These are phyloP conservation scores for Camellia lanceoleosa DNA, from an alignment of 148 eudicot species.

Conservation along the genomic window DNA sequence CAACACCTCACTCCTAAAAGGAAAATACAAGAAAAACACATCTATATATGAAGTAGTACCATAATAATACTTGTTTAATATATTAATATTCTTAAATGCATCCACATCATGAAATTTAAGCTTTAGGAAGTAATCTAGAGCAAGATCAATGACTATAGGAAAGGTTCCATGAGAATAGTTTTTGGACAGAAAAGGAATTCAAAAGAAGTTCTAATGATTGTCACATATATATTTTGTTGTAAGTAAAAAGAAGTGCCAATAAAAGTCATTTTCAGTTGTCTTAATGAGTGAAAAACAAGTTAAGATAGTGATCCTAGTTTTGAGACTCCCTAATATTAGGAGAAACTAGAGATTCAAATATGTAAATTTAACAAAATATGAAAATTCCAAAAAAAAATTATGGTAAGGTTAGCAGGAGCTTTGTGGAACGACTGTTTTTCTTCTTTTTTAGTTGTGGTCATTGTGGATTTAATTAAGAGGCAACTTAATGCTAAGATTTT, in stretches of 20 bases:
- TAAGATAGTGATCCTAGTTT: background rate
- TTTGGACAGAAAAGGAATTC: background rate
- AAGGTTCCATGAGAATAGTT: background rate
- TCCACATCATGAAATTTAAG: background rate
- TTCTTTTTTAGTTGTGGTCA: background rate
- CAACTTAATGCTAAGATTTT: background rate
- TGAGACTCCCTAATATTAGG: background rate
- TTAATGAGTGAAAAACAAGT: background rate
- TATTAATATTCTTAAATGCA: background rate
- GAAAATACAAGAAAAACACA: too few species aligned
- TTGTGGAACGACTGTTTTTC: too few species aligned
- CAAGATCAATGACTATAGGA: background rate
- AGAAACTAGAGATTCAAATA: background rate
- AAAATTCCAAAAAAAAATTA: background rate
- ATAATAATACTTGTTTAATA: background rate
- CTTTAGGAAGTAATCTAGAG: background rate
- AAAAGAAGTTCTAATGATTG: background rate
- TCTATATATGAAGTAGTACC: too few species aligned
- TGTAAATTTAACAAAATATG: background rate
- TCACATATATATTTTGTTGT: background rate
- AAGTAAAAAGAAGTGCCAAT: background rate
- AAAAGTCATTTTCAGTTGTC: background rate
- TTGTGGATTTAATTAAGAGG: conserved; percentile 1
- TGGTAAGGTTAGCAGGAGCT: too few species aligned
- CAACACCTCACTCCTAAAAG: background rate